phyloP scores from a whole-genome alignment of 192 early-diverging fungal genomes.

The Spinellus fusiger region DNA sequence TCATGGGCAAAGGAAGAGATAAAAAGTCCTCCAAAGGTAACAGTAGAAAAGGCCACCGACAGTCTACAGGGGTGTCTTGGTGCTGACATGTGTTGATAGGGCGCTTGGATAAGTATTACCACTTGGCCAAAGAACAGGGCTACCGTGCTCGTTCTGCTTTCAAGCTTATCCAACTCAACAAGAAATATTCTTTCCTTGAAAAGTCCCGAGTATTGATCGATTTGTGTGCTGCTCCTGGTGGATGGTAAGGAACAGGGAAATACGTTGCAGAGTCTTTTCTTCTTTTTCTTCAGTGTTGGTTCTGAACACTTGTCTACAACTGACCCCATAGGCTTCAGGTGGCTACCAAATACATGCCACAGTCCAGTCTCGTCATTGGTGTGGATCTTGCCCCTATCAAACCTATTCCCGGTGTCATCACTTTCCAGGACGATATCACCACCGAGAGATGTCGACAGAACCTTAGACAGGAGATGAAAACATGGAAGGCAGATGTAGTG shows the following conservation, averaged over 20 bases:
- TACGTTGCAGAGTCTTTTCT: background rate
- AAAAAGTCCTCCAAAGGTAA: constrained; percentile 35
- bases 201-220: constrained; percentile 86
- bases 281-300: background rate
- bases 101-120: constrained; percentile 99
- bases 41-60: background rate
- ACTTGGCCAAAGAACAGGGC: constrained; percentile 99
- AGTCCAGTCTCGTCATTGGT: constrained; percentile 87
- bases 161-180: constrained; percentile 99
- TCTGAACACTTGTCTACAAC: background rate
- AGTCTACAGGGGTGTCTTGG: background rate
- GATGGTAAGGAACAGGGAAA: constrained; percentile 52
- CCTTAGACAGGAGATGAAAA: constrained; percentile 86
- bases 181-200: constrained; percentile 96
- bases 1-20: constrained; percentile 32
- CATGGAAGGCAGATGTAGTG: constrained; percentile 97
- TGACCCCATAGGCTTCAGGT: constrained; percentile 73
- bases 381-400: constrained; percentile 96
- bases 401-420: constrained; percentile 92
- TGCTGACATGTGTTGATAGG: constrained; percentile 50
- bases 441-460: constrained; percentile 86
- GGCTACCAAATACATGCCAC: constrained; percentile 97
- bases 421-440: constrained; percentile 95
- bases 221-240: constrained; percentile 97
- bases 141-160: constrained; percentile 98